Percentiles rank a stretch among this genome's conserved stretches.
Evolutionary conservation across 2,329 filamentous ascomycete species (phyloP).

Genomic region (Colletotrichum ledebouriae): DNA sequence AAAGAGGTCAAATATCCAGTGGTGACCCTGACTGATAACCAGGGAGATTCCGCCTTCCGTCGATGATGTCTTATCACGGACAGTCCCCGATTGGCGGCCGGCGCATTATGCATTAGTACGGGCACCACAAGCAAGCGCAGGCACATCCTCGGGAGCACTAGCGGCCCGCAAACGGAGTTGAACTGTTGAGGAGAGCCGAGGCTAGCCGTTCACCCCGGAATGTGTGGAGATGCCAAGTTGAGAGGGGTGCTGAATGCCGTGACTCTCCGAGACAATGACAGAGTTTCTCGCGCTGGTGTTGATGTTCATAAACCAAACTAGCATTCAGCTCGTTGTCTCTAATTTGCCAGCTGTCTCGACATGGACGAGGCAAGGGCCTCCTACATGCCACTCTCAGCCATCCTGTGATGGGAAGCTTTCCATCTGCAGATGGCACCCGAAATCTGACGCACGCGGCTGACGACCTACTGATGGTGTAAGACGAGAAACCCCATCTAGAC

Average conservation of each 20-base stretch:
- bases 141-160: conserved; percentile 20
- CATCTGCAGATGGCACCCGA: neutral
- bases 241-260: neutral
- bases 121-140: neutral
- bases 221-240: conserved; percentile 1
- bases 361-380: neutral
- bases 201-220: neutral
- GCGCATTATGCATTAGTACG: neutral
- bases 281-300: neutral
- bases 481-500: conserved; percentile 1
- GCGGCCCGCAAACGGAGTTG: conserved; percentile 26
- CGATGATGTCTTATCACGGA: neutral
- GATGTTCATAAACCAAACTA: neutral
- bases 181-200: neutral
- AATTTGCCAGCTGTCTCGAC: conserved; percentile 6
- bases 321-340: neutral
- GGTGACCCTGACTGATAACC: no score
- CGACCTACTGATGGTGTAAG: neutral
- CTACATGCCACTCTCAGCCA: neutral
- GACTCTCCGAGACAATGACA: neutral
- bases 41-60: no score
- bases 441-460: neutral
- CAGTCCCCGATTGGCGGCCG: conserved; percentile 6
- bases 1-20: no score
- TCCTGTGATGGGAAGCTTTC: neutral